Evolutionary conservation across 306 rosid genomes (phyloP).

Genomic region (Vigna mungo): DNA sequence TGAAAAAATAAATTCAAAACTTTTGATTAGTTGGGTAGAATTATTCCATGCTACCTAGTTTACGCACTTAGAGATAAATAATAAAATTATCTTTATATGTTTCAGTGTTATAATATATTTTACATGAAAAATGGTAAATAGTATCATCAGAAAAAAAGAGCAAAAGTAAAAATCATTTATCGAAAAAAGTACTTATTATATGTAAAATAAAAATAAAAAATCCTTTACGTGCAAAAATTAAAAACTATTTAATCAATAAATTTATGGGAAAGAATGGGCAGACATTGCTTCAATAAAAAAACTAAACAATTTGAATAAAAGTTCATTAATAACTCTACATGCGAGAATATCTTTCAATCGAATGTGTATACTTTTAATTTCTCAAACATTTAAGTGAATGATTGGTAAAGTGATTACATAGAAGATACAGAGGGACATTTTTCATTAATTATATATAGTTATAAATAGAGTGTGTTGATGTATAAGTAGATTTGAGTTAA

Average conservation of each 20-base stretch:
- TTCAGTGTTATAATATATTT: neutral
- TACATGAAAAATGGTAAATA: neutral
- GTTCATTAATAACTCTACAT: too few relatives aligned
- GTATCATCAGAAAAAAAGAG: neutral
- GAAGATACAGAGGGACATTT: neutral
- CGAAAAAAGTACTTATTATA: too few relatives aligned
- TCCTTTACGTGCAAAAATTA: too few relatives aligned
- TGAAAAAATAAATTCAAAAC: too few relatives aligned
- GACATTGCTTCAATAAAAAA: neutral
- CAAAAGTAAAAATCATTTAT: neutral
- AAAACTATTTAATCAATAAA: neutral
- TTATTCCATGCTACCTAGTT: neutral
- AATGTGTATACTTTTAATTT: too few relatives aligned
- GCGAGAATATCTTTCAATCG: too few relatives aligned
- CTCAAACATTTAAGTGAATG: too few relatives aligned
- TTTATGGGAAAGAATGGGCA: neutral
- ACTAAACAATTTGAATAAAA: neutral
- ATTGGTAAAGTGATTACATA: too few relatives aligned
- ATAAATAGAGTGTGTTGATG: neutral
- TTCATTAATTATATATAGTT: neutral
- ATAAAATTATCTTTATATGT: neutral
- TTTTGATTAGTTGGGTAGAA: neutral
- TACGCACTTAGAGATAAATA: neutral
- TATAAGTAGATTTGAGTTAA: constrained; percentile 2
- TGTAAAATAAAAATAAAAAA: too few relatives aligned